Conservation (phyloP, 371 early-diverging fungal species). For the Haplosporangium sp. region DNA sequence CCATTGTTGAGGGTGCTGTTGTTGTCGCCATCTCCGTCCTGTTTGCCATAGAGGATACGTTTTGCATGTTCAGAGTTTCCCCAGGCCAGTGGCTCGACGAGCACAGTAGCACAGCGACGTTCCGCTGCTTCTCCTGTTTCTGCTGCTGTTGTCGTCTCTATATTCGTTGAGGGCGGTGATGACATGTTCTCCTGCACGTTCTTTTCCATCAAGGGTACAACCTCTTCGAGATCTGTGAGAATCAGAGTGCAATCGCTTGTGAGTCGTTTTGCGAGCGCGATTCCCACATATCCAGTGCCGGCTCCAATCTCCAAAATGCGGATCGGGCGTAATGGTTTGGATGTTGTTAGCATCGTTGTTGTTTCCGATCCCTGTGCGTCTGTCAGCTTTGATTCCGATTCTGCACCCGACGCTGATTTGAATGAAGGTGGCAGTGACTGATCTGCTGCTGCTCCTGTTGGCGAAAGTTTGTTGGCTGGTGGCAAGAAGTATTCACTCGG, state of each 20-base stretch:
- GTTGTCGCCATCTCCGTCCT: no score
- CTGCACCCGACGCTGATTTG: not conserved
- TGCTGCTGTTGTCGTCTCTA: not conserved
- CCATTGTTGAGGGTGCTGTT: no score
- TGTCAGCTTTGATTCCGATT: no score
- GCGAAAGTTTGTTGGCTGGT: not conserved
- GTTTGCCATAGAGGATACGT: slow-evolving; percentile 19
- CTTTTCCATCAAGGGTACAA: slow-evolving; percentile 63
- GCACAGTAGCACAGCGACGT: slow-evolving; percentile 26
- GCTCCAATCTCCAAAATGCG: slow-evolving; percentile 54
- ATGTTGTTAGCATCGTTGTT: not conserved
- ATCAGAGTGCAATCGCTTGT: slow-evolving; percentile 53
- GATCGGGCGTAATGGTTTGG: slow-evolving; percentile 11
- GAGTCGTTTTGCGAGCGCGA: slow-evolving; percentile 62
- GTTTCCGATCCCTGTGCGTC: no score
- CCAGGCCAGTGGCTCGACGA: slow-evolving; percentile 64
- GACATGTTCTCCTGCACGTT: slow-evolving; percentile 55
- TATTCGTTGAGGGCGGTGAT: not conserved
- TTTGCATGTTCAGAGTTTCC: slow-evolving; percentile 59
- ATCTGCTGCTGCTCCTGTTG: not conserved
- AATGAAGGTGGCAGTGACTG: not conserved
- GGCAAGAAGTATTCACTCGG: slow-evolving; percentile 26
- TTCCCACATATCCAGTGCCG: slow-evolving; percentile 71
- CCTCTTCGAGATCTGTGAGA: slow-evolving; percentile 68
- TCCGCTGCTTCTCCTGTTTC: not conserved